A percentile compares a stretch with the other conserved stretches of the same genome.
These are phyloP conservation scores for Echinosophora koreensis DNA, from an alignment of 306 rosid genomes.

Conservation along the genomic window DNA sequence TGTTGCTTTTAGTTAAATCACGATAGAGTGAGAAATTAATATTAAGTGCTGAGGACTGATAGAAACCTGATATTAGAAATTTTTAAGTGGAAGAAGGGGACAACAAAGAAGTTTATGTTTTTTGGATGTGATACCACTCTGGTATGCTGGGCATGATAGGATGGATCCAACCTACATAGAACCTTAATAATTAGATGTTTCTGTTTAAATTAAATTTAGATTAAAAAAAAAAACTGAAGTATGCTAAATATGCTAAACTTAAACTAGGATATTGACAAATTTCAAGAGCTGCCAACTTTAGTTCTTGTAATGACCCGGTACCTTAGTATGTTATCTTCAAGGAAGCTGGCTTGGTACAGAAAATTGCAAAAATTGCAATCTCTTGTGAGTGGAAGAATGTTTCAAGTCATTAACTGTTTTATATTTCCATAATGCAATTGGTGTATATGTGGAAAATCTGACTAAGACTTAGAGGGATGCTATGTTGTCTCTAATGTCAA, in stretches of 20 bases:
- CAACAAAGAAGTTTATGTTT: neutral
- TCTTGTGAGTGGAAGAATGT: slow-evolving; percentile 1
- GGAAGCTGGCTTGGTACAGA: neutral
- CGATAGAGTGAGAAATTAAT: slow-evolving; percentile 7
- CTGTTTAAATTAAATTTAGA: neutral
- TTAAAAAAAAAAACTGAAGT: neutral
- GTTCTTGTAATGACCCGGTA: neutral
- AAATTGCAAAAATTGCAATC: slow-evolving; percentile 13
- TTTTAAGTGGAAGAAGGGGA: neutral
- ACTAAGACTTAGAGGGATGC: slow-evolving; percentile 7
- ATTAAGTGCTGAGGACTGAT: neutral
- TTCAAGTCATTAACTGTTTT: neutral
- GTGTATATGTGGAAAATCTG: slow-evolving; percentile 11
- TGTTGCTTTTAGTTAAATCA: slow-evolving; percentile 12
- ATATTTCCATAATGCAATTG: neutral
- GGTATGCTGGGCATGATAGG: neutral
- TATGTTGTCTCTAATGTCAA: slow-evolving; percentile 20
- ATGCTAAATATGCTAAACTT: neutral
- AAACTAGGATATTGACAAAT: slow-evolving; percentile 4
- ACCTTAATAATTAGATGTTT: slow-evolving; percentile 1
- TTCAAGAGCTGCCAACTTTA: neutral
- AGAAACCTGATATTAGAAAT: neutral
- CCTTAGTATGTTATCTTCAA: slow-evolving; percentile 27
- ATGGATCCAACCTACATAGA: neutral
- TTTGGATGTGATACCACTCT: slow-evolving; percentile 13